Percentiles rank a stretch among this genome's conserved stretches.
Conservation (phyloP, 2,329 filamentous ascomycete species). For the Exophiala alcalophila region DNA sequence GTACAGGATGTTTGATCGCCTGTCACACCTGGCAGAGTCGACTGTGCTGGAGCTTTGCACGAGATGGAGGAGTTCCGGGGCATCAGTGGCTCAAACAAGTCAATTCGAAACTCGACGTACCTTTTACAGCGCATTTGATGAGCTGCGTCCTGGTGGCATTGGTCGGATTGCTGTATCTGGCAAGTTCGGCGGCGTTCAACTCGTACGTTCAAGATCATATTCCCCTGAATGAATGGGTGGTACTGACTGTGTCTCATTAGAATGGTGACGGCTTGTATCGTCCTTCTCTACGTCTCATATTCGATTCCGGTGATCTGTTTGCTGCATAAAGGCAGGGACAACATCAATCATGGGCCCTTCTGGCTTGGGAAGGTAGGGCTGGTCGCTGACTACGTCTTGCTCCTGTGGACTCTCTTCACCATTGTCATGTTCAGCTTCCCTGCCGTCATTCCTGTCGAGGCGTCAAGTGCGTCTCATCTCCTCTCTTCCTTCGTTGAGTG, state of each 20-base stretch:
- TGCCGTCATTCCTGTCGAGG: slow-evolving; percentile 37
- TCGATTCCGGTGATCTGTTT: slow-evolving; percentile 47
- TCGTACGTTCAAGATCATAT: slow-evolving; percentile 36
- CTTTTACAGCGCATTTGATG: slow-evolving; percentile 48
- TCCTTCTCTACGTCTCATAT: slow-evolving; percentile 49
- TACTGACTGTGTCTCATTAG: not conserved
- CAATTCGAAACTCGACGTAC: slow-evolving; percentile 36
- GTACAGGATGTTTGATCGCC: slow-evolving; percentile 47
- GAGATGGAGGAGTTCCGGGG: slow-evolving; percentile 20
- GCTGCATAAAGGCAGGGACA: slow-evolving; percentile 44
- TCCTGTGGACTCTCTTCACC: slow-evolving; percentile 50
- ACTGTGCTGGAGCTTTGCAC: slow-evolving; percentile 38
- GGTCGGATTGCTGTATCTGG: slow-evolving; percentile 44
- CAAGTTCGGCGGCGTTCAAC: slow-evolving; percentile 46
- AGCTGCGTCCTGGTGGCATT: slow-evolving; percentile 46
- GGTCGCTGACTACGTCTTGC: slow-evolving; percentile 44
- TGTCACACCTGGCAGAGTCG: slow-evolving; percentile 52
- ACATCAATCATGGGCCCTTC: slow-evolving; percentile 48
- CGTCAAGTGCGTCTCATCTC: slow-evolving; percentile 21
- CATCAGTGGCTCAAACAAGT: slow-evolving; percentile 10
- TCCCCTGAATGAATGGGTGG: no score
- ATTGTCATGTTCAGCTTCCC: slow-evolving; percentile 50
- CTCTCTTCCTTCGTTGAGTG: not conserved
- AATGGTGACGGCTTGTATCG: slow-evolving; percentile 53
- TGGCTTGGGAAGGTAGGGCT: slow-evolving; percentile 46